Evolutionary conservation across 768 basidiomycete species (phyloP).

Genomic region (Phaeolepiota aurea): DNA sequence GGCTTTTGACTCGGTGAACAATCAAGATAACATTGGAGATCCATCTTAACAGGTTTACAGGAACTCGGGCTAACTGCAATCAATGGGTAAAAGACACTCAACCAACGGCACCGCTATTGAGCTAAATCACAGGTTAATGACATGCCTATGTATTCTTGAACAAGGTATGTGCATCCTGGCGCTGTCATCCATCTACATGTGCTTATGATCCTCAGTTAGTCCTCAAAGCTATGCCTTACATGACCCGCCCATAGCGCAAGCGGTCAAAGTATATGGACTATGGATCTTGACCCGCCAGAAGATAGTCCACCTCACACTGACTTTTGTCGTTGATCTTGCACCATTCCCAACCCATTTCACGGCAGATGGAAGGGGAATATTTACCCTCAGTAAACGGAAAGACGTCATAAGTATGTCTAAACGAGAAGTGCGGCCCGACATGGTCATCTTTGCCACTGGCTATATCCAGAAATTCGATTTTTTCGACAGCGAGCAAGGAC

Average conservation of each 20-base stretch:
- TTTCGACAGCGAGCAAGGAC: conserved; percentile 25
- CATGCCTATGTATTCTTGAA: conserved; percentile 60
- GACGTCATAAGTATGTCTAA: conserved; percentile 31
- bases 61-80: conserved; percentile 48
- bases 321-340: conserved; percentile 41
- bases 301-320: conserved; percentile 35
- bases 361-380: conserved; percentile 33
- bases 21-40: no score
- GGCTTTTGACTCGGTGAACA: no score
- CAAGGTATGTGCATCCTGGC: no score
- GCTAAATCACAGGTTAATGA: no score
- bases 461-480: conserved; percentile 37
- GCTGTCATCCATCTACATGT: no score
- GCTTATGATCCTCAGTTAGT: no score
- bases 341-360: conserved; percentile 44
- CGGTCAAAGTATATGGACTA: conserved; percentile 33
- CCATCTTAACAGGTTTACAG: conserved; percentile 30
- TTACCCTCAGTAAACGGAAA: conserved; percentile 32
- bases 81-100: no score
- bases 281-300: conserved; percentile 45
- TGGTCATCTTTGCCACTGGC: conserved; percentile 41
- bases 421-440: conserved; percentile 34
- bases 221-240: conserved; percentile 52
- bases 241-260: conserved; percentile 46
- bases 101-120: no score